phyloP scores from a whole-genome alignment of 371 early-diverging fungal species.

The Synchytrium microbalum region DNA sequence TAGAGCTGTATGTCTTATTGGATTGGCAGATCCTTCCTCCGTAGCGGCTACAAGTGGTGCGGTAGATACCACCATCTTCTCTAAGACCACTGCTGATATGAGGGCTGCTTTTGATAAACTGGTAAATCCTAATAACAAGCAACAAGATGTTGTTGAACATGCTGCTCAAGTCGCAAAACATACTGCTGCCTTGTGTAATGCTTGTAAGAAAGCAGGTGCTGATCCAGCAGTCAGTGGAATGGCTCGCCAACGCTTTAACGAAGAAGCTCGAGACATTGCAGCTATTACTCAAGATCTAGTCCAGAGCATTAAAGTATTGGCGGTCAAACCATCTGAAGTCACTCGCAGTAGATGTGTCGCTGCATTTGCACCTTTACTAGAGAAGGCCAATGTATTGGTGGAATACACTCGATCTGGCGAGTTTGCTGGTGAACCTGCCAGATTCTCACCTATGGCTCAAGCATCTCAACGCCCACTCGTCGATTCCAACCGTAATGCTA shows the following conservation, averaged over 20 bases:
- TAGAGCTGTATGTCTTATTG: slow-evolving; percentile 37
- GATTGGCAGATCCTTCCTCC: slow-evolving; percentile 30
- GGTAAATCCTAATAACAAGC: slow-evolving; percentile 24
- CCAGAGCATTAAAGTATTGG: slow-evolving; percentile 31
- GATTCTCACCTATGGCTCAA: slow-evolving; percentile 19
- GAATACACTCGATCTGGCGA: slow-evolving; percentile 23
- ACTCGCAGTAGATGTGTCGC: slow-evolving; percentile 18
- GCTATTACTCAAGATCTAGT: slow-evolving; percentile 29
- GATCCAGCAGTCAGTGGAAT: slow-evolving; percentile 15
- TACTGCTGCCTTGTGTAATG: slow-evolving; percentile 27
- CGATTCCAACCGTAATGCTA: slow-evolving; percentile 18
- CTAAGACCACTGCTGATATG: slow-evolving; percentile 21
- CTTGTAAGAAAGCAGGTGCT: slow-evolving; percentile 27
- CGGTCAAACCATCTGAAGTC: slow-evolving; percentile 16
- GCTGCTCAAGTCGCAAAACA: slow-evolving; percentile 35
- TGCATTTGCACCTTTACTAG: slow-evolving; percentile 23
- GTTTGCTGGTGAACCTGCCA: slow-evolving; percentile 32
- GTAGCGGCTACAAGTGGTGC: slow-evolving; percentile 24
- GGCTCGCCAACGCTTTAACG: slow-evolving; percentile 23
- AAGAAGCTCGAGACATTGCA: slow-evolving; percentile 29
- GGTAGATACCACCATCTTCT: slow-evolving; percentile 22
- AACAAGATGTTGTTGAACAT: slow-evolving; percentile 28
- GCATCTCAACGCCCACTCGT: slow-evolving; percentile 31
- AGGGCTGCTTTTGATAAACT: slow-evolving; percentile 25
- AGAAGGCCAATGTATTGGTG: slow-evolving; percentile 27